phyloP scores from a whole-genome alignment of 1,284 basidiomycete genomes.

The Leccinum colubrinum region DNA sequence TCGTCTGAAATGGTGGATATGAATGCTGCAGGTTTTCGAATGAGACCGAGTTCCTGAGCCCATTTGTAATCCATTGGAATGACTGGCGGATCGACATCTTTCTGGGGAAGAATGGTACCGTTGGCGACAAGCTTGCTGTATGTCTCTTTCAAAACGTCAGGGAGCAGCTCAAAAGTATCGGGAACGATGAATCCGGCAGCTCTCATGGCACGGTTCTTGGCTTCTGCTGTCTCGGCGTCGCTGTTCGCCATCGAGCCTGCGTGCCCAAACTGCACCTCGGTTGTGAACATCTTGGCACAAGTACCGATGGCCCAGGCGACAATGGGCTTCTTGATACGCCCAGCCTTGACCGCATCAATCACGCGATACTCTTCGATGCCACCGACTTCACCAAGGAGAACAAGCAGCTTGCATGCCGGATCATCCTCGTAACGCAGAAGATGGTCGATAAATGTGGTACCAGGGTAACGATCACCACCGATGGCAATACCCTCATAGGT shows the following conservation, averaged over 20 bases:
- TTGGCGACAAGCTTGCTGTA: slow-evolving; percentile 81
- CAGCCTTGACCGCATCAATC: slow-evolving; percentile 95
- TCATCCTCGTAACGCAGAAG: slow-evolving; percentile 96
- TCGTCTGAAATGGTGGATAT: slow-evolving; percentile 99
- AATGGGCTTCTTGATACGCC: slow-evolving; percentile 96
- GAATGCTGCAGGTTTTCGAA: slow-evolving; percentile 98
- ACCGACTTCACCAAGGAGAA: slow-evolving; percentile 97
- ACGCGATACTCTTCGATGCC: slow-evolving; percentile 99
- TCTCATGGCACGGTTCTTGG: slow-evolving; percentile 96
- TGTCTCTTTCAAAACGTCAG: slow-evolving; percentile 78
- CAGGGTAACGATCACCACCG: slow-evolving; percentile 98
- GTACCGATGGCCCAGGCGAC: slow-evolving; percentile 99
- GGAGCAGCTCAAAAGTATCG: slow-evolving; percentile 96
- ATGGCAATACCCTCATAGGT: slow-evolving; percentile 99
- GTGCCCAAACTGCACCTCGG: slow-evolving; percentile 99
- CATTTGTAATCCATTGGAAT: slow-evolving; percentile 99
- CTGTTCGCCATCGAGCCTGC: slow-evolving; percentile 99
- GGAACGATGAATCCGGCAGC: slow-evolving; percentile 96
- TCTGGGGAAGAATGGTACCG: slow-evolving; percentile 71
- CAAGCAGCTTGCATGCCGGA: slow-evolving; percentile 98
- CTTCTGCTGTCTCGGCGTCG: slow-evolving; percentile 94
- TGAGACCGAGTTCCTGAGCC: slow-evolving; percentile 97
- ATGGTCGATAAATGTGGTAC: slow-evolving; percentile 99
- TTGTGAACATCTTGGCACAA: slow-evolving; percentile 99
- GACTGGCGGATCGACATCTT: slow-evolving; percentile 88